A percentile compares a stretch with the other conserved stretches of the same genome.
Evolutionary conservation across 2,329 filamentous ascomycete species (phyloP).

Genomic region (Penicillium paneum): DNA sequence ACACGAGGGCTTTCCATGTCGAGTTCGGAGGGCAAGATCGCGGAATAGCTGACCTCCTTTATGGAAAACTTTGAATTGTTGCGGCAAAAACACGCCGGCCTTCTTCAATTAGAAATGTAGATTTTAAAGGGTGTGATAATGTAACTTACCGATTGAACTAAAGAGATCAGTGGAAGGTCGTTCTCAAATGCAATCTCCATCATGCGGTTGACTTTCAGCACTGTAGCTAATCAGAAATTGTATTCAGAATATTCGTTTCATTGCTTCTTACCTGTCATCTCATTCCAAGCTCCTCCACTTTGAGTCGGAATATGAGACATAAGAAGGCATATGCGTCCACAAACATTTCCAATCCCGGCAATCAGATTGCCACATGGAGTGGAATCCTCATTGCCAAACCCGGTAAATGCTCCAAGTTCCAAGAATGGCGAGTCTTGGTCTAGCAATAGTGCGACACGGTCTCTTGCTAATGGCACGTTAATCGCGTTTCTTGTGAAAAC

Average conservation of each 20-base stretch:
- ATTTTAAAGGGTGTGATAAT: too few species aligned
- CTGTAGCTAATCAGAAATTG: background rate
- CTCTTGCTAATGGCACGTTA: slow-evolving; percentile 30
- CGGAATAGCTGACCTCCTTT: slow-evolving; percentile 44
- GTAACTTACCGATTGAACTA: slow-evolving; percentile 38
- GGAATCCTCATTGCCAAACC: slow-evolving; percentile 35
- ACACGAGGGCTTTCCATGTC: slow-evolving; percentile 41
- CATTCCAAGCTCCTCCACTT: slow-evolving; percentile 46
- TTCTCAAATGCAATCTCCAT: slow-evolving; percentile 42
- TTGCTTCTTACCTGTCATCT: slow-evolving; percentile 32
- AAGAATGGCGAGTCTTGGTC: slow-evolving; percentile 43
- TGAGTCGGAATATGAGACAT: slow-evolving; percentile 45
- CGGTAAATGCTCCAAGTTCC: slow-evolving; percentile 40
- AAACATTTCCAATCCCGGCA: slow-evolving; percentile 39
- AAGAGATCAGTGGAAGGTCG: slow-evolving; percentile 39
- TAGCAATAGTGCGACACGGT: slow-evolving; percentile 38
- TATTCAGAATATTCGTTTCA: background rate
- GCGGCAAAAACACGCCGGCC: slow-evolving; percentile 44
- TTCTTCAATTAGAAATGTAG: slow-evolving; percentile 1
- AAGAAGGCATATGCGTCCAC: slow-evolving; percentile 36
- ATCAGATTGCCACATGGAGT: slow-evolving; percentile 39
- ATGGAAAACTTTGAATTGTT: slow-evolving; percentile 48
- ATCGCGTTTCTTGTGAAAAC: too few species aligned
- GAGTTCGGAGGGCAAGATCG: slow-evolving; percentile 40
- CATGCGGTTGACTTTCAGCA: slow-evolving; percentile 39